Evolutionary conservation across 2,329 filamentous ascomycete species (phyloP).

Genomic region (Aureobasidium pullulans): DNA sequence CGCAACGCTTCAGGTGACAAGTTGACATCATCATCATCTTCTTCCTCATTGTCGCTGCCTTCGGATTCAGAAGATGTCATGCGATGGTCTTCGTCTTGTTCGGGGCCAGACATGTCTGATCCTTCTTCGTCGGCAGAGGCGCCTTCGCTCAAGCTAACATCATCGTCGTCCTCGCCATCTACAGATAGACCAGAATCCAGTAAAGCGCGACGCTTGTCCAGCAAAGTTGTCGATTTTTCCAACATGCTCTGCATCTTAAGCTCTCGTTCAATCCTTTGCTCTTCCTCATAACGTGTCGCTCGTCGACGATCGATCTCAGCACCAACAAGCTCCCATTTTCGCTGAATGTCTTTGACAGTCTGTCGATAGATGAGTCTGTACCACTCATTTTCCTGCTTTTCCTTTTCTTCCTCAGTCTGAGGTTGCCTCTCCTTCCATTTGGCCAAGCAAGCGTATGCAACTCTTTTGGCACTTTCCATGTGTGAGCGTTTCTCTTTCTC

Average conservation of each 20-base stretch:
- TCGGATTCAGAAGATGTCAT: constrained; percentile 59
- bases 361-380: constrained; percentile 64
- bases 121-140: constrained; percentile 20
- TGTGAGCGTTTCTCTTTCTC: constrained; percentile 72
- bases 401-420: constrained; percentile 71
- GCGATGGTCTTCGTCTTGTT: constrained; percentile 39
- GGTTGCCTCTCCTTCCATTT: constrained; percentile 68
- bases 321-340: constrained; percentile 53
- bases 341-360: constrained; percentile 57
- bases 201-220: constrained; percentile 49
- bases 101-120: constrained; percentile 32
- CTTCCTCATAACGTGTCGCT: constrained; percentile 52
- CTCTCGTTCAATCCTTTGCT: constrained; percentile 49
- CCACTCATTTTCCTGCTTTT: constrained; percentile 63
- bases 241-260: constrained; percentile 67
- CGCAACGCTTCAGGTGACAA: constrained; percentile 63
- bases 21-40: constrained; percentile 51
- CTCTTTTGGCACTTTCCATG: constrained; percentile 64
- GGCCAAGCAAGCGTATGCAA: constrained; percentile 71
- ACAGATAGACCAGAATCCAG: constrained; percentile 8
- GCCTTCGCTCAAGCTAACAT: constrained; percentile 40
- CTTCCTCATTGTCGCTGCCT: constrained; percentile 47
- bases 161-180: constrained; percentile 25
- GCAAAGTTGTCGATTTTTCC: constrained; percentile 61
- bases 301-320: constrained; percentile 51